Evolutionary conservation across 2,329 filamentous ascomycete genomes (phyloP).

Genomic region (Colletotrichum gigasporum): DNA sequence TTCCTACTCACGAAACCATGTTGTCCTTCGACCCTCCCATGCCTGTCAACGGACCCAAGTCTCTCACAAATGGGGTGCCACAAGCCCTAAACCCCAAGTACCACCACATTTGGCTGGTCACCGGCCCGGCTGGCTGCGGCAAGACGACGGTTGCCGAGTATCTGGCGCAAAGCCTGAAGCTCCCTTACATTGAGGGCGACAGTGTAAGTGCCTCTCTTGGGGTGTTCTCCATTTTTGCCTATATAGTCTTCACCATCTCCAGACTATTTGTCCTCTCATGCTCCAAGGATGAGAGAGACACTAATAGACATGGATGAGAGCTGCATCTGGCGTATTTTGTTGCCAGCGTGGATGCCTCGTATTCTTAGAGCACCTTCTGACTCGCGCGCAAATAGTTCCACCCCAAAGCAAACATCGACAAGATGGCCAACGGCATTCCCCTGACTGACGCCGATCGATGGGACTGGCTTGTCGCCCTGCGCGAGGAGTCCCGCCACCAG

Average conservation of each 20-base stretch:
- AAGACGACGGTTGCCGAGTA: constrained; percentile 79
- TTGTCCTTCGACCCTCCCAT: constrained; percentile 60
- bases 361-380: constrained; percentile 34
- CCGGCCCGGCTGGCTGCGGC: constrained; percentile 81
- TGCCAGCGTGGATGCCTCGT: too few relatives aligned
- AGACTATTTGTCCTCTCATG: constrained; percentile 10
- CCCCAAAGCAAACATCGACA: constrained; percentile 81
- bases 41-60: constrained; percentile 50
- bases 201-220: constrained; percentile 71
- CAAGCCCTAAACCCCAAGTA: constrained; percentile 45
- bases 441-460: constrained; percentile 94
- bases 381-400: constrained; percentile 67
- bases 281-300: constrained; percentile 11
- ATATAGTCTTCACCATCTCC: constrained; percentile 1
- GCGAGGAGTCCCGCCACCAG: constrained; percentile 70
- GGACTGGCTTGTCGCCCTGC: constrained; percentile 91
- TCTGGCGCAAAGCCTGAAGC: constrained; percentile 67
- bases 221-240: neutral
- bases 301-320: too few relatives aligned
- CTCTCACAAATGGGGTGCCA: constrained; percentile 37
- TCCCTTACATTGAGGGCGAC: constrained; percentile 82
- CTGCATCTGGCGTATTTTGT: neutral
- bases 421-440: constrained; percentile 87
- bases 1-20: constrained; percentile 45
- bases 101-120: constrained; percentile 84